phyloP scores from a whole-genome alignment of 2,329 filamentous ascomycete genomes.

The Davidsoniella virescens region DNA sequence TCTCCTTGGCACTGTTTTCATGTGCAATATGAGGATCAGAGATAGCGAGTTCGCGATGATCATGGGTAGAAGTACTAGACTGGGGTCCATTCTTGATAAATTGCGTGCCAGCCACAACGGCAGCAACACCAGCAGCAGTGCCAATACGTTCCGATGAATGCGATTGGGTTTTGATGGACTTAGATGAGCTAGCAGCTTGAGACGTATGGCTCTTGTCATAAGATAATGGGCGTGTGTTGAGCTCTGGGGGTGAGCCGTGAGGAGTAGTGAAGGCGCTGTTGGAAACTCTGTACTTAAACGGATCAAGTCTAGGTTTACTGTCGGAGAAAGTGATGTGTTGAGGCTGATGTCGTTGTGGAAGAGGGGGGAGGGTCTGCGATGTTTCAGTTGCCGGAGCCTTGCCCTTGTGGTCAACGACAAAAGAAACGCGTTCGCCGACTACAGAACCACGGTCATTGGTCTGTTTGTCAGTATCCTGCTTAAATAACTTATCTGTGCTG shows the following conservation, averaged over 20 bases:
- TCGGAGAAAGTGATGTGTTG: neutral
- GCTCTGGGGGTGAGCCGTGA: constrained; percentile 20
- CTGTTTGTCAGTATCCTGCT: too few species aligned
- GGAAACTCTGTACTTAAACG: constrained; percentile 41
- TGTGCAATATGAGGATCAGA: neutral
- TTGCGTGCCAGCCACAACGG: neutral
- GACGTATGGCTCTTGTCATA: neutral
- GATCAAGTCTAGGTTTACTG: constrained; percentile 25
- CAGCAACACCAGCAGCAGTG: neutral
- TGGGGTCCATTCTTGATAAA: neutral
- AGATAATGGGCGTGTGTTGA: neutral
- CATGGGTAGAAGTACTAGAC: too few species aligned
- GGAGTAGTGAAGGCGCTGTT: constrained; percentile 36
- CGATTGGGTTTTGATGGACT: too few species aligned
- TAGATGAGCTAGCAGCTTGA: neutral
- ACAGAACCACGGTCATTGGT: too few species aligned
- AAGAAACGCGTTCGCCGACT: neutral
- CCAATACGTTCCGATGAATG: too few species aligned
- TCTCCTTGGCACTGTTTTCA: neutral
- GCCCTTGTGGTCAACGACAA: neutral
- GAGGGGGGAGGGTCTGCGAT: neutral
- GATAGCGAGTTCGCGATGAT: too few species aligned
- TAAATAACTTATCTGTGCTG: too few species aligned
- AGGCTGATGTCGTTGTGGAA: neutral
- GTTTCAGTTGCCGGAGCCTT: neutral